These are phyloP conservation scores for Aaosphaeria arxii DNA, from an alignment of 2,329 filamentous ascomycete genomes.

Conservation along the genomic window DNA sequence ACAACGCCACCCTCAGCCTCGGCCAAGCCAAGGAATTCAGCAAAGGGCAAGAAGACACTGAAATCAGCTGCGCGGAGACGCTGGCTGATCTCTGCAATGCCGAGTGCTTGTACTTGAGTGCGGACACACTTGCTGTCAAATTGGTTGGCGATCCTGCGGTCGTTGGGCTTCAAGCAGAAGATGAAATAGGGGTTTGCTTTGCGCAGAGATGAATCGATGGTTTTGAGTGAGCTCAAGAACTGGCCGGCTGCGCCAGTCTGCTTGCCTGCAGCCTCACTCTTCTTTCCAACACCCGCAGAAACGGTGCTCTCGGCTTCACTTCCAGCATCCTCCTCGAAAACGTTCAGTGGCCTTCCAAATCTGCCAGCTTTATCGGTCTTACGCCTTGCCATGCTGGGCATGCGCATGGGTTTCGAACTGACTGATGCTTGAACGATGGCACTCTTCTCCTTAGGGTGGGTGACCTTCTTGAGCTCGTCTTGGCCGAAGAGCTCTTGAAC, in stretches of 20 bases:
- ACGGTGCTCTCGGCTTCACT: conserved; percentile 42
- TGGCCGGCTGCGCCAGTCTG: conserved; percentile 90
- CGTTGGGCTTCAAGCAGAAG: conserved; percentile 96
- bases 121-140: conserved; percentile 99
- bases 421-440: conserved; percentile 96
- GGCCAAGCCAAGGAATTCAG: conserved; percentile 86
- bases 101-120: conserved; percentile 89
- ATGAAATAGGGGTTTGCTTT: conserved; percentile 94
- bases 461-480: conserved; percentile 84
- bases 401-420: conserved; percentile 89
- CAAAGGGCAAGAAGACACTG: conserved; percentile 91
- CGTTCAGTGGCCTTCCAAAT: conserved; percentile 39
- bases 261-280: conserved; percentile 35
- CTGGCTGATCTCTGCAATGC: conserved; percentile 95
- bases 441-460: conserved; percentile 86
- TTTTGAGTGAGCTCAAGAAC: conserved; percentile 84
- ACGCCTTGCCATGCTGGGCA: conserved; percentile 86
- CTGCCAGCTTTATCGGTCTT: conserved; percentile 60
- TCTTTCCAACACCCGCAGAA: conserved; percentile 35
- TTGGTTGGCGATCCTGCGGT: conserved; percentile 94
- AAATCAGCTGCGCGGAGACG: conserved; percentile 90
- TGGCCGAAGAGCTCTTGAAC: conserved; percentile 92
- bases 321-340: conserved; percentile 46
- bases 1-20: conserved; percentile 83
- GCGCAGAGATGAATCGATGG: conserved; percentile 81